Evolutionary conservation across 371 early-diverging fungal species (phyloP).

Genomic region (Zopfochytrium polystomum): DNA sequence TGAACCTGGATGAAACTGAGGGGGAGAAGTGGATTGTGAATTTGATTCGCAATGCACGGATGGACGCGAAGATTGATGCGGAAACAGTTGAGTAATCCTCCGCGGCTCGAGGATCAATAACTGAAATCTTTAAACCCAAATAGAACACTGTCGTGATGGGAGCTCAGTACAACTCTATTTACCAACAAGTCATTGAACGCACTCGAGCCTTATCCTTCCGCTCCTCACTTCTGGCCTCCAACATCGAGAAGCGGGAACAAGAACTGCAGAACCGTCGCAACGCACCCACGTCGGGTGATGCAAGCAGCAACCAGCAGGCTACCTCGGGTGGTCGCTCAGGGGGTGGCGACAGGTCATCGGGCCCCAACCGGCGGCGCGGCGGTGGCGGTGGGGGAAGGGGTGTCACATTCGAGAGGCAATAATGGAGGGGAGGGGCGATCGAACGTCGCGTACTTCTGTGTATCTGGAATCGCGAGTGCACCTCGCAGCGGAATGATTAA

Average conservation of each 20-base stretch:
- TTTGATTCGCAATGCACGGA: conserved; percentile 88
- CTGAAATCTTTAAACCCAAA: background rate
- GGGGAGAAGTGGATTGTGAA: conserved; percentile 97
- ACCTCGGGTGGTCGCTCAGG: too few relatives aligned
- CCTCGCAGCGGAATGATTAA: too few relatives aligned
- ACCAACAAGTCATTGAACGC: conserved; percentile 92
- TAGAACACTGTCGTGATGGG: conserved; percentile 90
- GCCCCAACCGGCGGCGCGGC: too few relatives aligned
- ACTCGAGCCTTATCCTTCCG: conserved; percentile 86
- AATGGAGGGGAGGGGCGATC: too few relatives aligned
- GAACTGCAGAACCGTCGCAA: conserved; percentile 36
- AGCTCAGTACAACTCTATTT: conserved; percentile 74
- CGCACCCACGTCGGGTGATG: conserved; percentile 3
- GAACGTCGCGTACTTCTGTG: too few relatives aligned
- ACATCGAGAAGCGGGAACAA: conserved; percentile 83
- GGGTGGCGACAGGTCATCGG: too few relatives aligned
- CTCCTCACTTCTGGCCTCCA: conserved; percentile 80
- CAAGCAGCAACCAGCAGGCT: too few relatives aligned
- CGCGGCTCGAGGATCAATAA: background rate
- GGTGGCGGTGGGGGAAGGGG: too few relatives aligned
- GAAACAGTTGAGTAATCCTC: conserved; percentile 59
- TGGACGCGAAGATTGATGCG: conserved; percentile 94
- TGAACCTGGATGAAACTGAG: conserved; percentile 82
- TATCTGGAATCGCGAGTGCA: too few relatives aligned
- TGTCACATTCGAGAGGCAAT: too few relatives aligned